phyloP scores from a whole-genome alignment of 176 grass and related monocot genomes.

The Microstegium vimineum region DNA sequence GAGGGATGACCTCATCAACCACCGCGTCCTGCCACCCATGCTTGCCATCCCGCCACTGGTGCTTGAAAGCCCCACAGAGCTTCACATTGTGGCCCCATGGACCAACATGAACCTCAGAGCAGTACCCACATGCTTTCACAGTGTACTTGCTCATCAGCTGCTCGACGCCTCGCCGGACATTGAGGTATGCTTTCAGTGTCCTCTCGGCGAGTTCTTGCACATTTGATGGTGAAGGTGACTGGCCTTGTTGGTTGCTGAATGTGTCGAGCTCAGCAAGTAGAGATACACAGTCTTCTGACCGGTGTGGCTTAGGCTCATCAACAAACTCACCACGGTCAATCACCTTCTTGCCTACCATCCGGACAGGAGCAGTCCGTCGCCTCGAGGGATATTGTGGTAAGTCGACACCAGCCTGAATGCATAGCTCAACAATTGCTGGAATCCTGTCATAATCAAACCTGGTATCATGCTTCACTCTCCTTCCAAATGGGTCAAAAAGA shows the following conservation, averaged over 20 bases:
- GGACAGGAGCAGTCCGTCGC: constrained; percentile 61
- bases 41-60: constrained; percentile 93
- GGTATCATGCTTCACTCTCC: constrained; percentile 85
- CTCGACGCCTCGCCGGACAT: constrained; percentile 48
- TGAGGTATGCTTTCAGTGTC: constrained; percentile 70
- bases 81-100: constrained; percentile 92
- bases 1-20: constrained; percentile 73
- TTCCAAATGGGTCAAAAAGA: constrained; percentile 86
- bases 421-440: constrained; percentile 84
- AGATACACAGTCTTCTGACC: constrained; percentile 55
- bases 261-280: constrained; percentile 79
- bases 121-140: constrained; percentile 90
- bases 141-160: constrained; percentile 76
- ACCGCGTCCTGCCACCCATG: constrained; percentile 93
- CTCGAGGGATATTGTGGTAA: constrained; percentile 77
- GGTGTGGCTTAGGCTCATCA: constrained; percentile 62
- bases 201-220: constrained; percentile 54
- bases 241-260: constrained; percentile 42
- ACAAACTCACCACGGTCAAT: constrained; percentile 61
- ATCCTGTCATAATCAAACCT: constrained; percentile 80
- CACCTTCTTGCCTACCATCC: constrained; percentile 90
- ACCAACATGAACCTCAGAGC: constrained; percentile 88
- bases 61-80: constrained; percentile 90
- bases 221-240: constrained; percentile 32
- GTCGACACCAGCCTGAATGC: constrained; percentile 91